Conservation (phyloP, 306 rosid species). For the Vigna unguiculata region DNA sequence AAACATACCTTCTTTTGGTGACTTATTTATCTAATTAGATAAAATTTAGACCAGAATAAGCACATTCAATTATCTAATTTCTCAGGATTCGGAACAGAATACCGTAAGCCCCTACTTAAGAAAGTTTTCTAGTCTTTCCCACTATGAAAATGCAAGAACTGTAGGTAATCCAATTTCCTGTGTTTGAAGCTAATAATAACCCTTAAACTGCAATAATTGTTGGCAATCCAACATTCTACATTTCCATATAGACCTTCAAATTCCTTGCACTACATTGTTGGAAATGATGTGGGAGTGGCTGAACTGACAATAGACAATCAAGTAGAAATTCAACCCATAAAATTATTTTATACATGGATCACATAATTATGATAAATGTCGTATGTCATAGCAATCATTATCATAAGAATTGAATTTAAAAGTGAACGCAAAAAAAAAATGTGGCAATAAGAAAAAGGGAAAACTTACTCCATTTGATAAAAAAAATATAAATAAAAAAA, state of each 20-base stretch:
- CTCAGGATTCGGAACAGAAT: neutral
- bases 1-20: too few relatives aligned
- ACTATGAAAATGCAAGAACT: constrained; percentile 71
- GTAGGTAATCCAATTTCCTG: neutral
- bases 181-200: too few relatives aligned
- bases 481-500: neutral
- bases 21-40: too few relatives aligned
- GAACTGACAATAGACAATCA: neutral
- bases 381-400: neutral
- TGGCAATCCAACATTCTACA: too few relatives aligned
- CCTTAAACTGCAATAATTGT: too few relatives aligned
- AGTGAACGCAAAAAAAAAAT: constrained; percentile 8
- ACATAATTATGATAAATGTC: neutral
- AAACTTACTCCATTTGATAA: neutral
- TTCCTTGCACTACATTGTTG: neutral
- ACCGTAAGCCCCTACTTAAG: neutral
- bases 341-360: neutral
- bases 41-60: too few relatives aligned
- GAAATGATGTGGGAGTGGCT: neutral
- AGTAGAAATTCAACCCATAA: neutral
- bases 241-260: neutral
- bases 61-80: neutral
- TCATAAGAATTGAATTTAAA: neutral
- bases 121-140: too few relatives aligned
- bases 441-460: constrained; percentile 28